Evolutionary conservation across 2,329 filamentous ascomycete species (phyloP).

Genomic region (Clarireedia monteithiana): DNA sequence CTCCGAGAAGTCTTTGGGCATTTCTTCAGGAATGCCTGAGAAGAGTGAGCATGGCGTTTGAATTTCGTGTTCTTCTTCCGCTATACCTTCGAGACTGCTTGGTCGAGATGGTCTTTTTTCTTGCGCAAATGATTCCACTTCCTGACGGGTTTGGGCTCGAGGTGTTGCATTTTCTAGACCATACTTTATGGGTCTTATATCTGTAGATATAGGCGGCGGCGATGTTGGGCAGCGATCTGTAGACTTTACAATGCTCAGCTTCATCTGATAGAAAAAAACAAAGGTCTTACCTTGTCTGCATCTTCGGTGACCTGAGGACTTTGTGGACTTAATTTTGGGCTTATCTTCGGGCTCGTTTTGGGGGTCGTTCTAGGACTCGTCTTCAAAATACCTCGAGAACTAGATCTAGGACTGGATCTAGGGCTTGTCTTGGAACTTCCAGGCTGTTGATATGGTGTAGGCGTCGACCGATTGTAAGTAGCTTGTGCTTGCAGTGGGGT

Average conservation of each 20-base stretch:
- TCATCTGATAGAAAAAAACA: background rate
- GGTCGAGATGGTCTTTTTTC: slow-evolving; percentile 44
- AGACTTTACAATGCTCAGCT: slow-evolving; percentile 13
- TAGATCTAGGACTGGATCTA: slow-evolving; percentile 1
- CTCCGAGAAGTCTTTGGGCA: slow-evolving; percentile 35
- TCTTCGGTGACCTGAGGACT: background rate
- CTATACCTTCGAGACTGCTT: slow-evolving; percentile 69
- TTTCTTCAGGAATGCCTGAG: slow-evolving; percentile 32
- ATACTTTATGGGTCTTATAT: slow-evolving; percentile 59
- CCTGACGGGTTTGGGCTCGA: slow-evolving; percentile 72
- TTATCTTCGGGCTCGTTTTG: background rate
- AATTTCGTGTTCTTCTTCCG: slow-evolving; percentile 7
- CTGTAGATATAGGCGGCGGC: slow-evolving; percentile 66
- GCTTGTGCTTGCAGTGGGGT: background rate
- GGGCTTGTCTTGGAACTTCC: slow-evolving; percentile 11
- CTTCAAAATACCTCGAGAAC: background rate
- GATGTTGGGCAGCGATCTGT: slow-evolving; percentile 32
- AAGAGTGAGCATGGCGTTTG: slow-evolving; percentile 21
- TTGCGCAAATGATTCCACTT: slow-evolving; percentile 50
- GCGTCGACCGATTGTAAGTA: slow-evolving; percentile 24
- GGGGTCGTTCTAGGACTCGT: background rate
- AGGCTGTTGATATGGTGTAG: slow-evolving; percentile 26
- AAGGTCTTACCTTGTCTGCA: slow-evolving; percentile 20
- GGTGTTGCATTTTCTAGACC: slow-evolving; percentile 67
- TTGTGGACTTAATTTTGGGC: slow-evolving; percentile 1